Conservation (phyloP, 305 asterid species). For the Andrographis paniculata region DNA sequence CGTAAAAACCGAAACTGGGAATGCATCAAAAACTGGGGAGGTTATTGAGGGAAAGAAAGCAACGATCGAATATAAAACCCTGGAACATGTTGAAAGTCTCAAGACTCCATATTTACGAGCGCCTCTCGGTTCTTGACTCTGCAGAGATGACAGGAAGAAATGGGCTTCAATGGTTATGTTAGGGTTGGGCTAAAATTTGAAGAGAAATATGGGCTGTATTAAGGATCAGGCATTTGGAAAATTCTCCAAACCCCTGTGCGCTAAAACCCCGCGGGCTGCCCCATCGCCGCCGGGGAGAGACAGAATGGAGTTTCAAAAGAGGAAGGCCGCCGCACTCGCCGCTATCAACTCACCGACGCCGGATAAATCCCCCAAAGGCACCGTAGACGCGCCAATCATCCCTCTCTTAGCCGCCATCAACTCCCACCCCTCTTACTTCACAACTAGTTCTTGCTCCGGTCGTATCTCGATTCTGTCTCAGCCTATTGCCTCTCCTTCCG, state of each 20-base stretch:
- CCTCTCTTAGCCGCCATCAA: slow-evolving; percentile 62
- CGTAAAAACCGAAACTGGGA: too few relatives aligned
- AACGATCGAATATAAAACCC: too few relatives aligned
- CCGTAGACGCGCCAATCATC: slow-evolving; percentile 65
- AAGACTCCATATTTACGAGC: too few relatives aligned
- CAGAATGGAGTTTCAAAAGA: slow-evolving; percentile 66
- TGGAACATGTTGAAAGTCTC: too few relatives aligned
- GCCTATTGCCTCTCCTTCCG: slow-evolving; percentile 35
- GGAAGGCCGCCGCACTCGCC: slow-evolving; percentile 61
- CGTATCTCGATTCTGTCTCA: slow-evolving; percentile 86
- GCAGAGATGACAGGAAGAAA: too few relatives aligned
- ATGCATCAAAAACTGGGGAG: too few relatives aligned
- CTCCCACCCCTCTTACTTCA: slow-evolving; percentile 81
- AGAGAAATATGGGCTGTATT: too few relatives aligned
- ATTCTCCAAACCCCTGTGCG: not conserved
- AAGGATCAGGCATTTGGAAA: too few relatives aligned
- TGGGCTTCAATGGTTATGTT: too few relatives aligned
- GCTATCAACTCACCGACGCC: slow-evolving; percentile 65
- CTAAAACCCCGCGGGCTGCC: not conserved
- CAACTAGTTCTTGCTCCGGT: slow-evolving; percentile 99
- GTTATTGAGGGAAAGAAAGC: too few relatives aligned
- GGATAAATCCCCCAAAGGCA: slow-evolving; percentile 91
- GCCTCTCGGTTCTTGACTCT: too few relatives aligned
- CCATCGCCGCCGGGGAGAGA: not conserved
- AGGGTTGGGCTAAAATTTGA: too few relatives aligned